These are phyloP conservation scores for Lepidium sativum DNA, from an alignment of 345 rosid species.

Conservation along the genomic window DNA sequence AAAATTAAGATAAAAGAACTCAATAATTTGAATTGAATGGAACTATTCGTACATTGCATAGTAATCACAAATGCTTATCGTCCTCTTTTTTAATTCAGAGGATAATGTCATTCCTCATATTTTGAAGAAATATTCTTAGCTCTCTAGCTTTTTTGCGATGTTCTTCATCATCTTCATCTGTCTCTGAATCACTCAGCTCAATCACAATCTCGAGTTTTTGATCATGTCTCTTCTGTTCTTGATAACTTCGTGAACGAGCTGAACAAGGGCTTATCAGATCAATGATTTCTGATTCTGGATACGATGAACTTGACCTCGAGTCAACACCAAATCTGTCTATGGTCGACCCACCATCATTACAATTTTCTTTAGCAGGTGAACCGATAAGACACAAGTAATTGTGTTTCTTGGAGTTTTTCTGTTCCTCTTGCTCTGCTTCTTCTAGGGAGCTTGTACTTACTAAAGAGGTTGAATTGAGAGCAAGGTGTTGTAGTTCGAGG, in stretches of 20 bases:
- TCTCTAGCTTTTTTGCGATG: conserved; percentile 59
- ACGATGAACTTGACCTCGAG: not conserved
- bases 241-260: conserved; percentile 20
- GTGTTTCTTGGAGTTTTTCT: conserved; percentile 6
- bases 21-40: not conserved
- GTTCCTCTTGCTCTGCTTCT: conserved; percentile 19
- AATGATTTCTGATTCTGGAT: conserved; percentile 39
- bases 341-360: not conserved
- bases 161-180: conserved; percentile 45
- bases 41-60: not conserved
- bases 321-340: not conserved
- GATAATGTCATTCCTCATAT: conserved; percentile 37
- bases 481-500: conserved; percentile 44
- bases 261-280: conserved; percentile 80
- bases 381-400: conserved; percentile 15
- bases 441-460: conserved; percentile 15
- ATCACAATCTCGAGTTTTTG: conserved; percentile 31
- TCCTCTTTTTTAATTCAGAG: conserved; percentile 18
- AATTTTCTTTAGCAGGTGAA: conserved; percentile 13
- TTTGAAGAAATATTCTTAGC: conserved; percentile 49
- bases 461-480: conserved; percentile 36
- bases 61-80: not conserved
- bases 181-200: conserved; percentile 67
- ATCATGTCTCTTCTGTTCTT: conserved; percentile 19
- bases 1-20: not conserved